Base-by-base conservation (phyloP, 75 land plant species). In the Selaginella tamariscina region DNA sequence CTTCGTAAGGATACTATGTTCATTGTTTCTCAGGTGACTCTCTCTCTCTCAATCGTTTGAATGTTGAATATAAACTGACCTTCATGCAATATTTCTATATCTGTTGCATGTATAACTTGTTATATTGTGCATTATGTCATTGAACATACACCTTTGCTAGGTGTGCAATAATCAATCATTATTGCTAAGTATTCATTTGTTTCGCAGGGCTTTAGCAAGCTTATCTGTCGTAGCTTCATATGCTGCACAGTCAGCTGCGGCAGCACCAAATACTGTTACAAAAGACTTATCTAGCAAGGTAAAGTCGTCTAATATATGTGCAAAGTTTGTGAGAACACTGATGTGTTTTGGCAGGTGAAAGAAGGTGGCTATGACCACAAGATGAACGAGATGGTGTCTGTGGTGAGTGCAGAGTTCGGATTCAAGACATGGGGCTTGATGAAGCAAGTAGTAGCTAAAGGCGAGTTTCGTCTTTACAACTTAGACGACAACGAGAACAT, bases 371-470 rank as follows among this genome's bases (percentile, higher is more conserved):
- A 86, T 78, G 95, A 92, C 66, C 74, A 86, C 63, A 89, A 81
- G 77, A 90, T 92, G 20, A 92, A 89, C 70, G 95, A 92, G 67
- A 89, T 95, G 54, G 90, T 92, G 13, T 82, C 70, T 64, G 95
- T 89, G 64, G 90, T 92, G 13, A 71, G 95, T 5, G 73, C 97
- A 29, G 97, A 92, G 60, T 82, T 92, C 65, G 97, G 97, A 0
- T 87, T 82, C 39, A 89, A 67, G 77, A 86, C 97, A 30, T 89
- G 97, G 97, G 97, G 97, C 2, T 72, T 92, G 9, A 89, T 92
- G 97, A 91, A 80, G 67, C 95, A 88, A 24, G 97, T 92, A 9
- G 81, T 92, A 84, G 87, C 97, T 33, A 65, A n/a, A n/a, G n/a
- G n/a, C n/a, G n/a, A n/a, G n/a, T 2, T 39, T 39, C 49, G 49